Percentiles rank a stretch among this genome's conserved stretches.
phyloP scores from a whole-genome alignment of 2,329 filamentous ascomycete species.

The Penicillium hordei region DNA sequence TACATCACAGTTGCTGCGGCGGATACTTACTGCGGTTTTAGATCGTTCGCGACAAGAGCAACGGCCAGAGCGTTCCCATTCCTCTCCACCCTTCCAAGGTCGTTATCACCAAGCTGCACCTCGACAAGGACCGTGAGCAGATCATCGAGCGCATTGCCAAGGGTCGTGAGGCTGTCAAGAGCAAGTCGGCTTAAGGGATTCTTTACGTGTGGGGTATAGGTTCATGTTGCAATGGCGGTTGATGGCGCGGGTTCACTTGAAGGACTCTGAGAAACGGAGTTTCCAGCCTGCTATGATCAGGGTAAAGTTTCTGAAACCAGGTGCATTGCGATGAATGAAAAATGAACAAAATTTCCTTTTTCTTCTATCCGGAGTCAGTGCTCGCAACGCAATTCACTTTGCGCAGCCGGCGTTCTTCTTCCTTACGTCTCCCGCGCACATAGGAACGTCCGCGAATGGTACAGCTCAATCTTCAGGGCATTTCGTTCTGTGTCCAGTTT shows the following conservation, averaged over 20 bases:
- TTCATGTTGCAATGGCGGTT: constrained; percentile 65
- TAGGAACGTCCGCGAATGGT: constrained; percentile 12
- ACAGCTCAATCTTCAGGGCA: constrained; percentile 13
- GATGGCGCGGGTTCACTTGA: constrained; percentile 29
- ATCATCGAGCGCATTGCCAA: constrained; percentile 50
- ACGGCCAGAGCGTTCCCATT: constrained; percentile 91
- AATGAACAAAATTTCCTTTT: constrained; percentile 62
- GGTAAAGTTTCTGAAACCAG: constrained; percentile 28
- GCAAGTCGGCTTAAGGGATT: constrained; percentile 64
- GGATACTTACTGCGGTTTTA: constrained; percentile 5
- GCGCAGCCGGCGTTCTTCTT: constrained; percentile 7
- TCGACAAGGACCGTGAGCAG: constrained; percentile 59
- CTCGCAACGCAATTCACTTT: constrained; percentile 4
- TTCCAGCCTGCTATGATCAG: constrained; percentile 26
- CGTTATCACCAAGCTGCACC: constrained; percentile 97
- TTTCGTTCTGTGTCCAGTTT: constrained; percentile 4
- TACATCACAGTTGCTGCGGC: not conserved
- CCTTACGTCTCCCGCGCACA: constrained; percentile 8
- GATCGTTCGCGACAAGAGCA: constrained; percentile 91
- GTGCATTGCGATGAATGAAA: constrained; percentile 51
- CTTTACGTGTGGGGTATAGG: constrained; percentile 58
- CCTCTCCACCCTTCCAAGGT: constrained; percentile 96
- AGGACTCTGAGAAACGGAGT: constrained; percentile 26
- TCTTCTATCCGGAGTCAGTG: constrained; percentile 58
- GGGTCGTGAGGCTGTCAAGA: constrained; percentile 49